phyloP scores from a whole-genome alignment of 768 basidiomycete species.

The Crepidotus variabilis region DNA sequence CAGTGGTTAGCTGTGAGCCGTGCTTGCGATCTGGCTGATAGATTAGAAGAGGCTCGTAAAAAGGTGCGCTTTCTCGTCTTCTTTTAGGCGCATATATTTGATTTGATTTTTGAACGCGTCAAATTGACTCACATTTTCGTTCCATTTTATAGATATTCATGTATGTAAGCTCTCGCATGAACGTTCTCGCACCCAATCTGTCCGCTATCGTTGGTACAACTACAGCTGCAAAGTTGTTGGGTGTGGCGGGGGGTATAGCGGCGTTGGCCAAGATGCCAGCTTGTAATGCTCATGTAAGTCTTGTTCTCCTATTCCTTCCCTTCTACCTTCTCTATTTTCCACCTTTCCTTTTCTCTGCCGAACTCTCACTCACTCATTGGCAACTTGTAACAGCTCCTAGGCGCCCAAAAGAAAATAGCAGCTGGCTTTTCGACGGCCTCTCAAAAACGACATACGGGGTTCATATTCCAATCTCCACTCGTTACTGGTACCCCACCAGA shows the following conservation, averaged over 20 bases:
- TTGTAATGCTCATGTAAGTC: slow-evolving; percentile 88
- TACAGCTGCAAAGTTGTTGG: slow-evolving; percentile 96
- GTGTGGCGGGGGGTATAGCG: slow-evolving; percentile 90
- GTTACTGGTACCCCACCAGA: slow-evolving; percentile 84
- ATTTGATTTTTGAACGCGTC: too few species aligned
- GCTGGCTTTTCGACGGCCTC: slow-evolving; percentile 88
- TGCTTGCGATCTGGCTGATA: slow-evolving; percentile 87
- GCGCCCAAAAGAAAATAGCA: slow-evolving; percentile 89
- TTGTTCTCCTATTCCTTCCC: neutral
- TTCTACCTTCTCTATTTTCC: neutral
- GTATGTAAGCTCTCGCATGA: slow-evolving; percentile 99
- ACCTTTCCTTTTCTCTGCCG: too few species aligned
- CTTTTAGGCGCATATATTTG: too few species aligned
- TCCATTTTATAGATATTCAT: slow-evolving; percentile 73
- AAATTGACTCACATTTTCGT: neutral
- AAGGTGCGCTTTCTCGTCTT: slow-evolving; percentile 44
- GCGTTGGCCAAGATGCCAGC: slow-evolving; percentile 93
- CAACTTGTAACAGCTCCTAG: slow-evolving; percentile 90
- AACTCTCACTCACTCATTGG: too few species aligned
- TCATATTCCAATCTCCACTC: slow-evolving; percentile 92
- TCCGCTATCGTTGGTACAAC: slow-evolving; percentile 98
- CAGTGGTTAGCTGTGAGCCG: slow-evolving; percentile 81
- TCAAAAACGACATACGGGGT: slow-evolving; percentile 91
- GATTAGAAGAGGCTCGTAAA: slow-evolving; percentile 85
- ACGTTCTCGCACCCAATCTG: slow-evolving; percentile 95